A percentile compares a stretch with the other conserved stretches of the same genome.
These are phyloP conservation scores for Acanthamoeba lenticulata DNA, from an alignment of 208 protist species.

Conservation along the genomic window DNA sequence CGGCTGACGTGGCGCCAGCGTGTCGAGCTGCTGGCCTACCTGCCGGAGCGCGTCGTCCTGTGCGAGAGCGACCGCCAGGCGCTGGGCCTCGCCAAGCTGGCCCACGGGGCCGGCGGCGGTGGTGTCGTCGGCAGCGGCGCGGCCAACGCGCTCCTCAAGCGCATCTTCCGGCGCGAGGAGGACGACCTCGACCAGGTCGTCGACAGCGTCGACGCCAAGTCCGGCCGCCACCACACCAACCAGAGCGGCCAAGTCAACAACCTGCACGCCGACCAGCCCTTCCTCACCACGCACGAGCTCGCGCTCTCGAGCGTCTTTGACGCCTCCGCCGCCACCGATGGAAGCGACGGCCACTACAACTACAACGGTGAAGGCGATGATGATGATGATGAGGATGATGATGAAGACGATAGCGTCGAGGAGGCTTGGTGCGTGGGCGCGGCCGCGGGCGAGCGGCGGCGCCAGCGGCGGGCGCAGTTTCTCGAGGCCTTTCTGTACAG, in stretches of 20 bases:
- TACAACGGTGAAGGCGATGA: neutral
- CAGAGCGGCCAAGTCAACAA: neutral
- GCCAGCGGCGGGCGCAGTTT: neutral
- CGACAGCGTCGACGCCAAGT: neutral
- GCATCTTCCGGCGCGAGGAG: neutral
- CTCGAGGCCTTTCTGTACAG: neutral
- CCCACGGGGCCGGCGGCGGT: neutral
- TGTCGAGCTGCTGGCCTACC: neutral
- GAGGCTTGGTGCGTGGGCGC: neutral
- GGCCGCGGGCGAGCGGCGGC: too few species aligned
- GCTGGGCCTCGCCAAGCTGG: neutral
- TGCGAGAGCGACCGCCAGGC: neutral
- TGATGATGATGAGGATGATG: neutral
- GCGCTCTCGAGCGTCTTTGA: neutral
- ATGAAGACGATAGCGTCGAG: neutral
- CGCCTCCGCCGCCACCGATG: too few species aligned
- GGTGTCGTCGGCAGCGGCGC: too few species aligned
- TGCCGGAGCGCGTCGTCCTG: neutral
- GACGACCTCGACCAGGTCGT: neutral
- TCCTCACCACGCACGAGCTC: neutral
- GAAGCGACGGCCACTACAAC: too few species aligned
- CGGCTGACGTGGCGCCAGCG: neutral
- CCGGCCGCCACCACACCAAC: neutral
- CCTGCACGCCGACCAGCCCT: neutral
- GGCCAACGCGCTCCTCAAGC: neutral